These are phyloP conservation scores for Diaporthe longicolla DNA, from an alignment of 2,329 filamentous ascomycete species.

Conservation along the genomic window DNA sequence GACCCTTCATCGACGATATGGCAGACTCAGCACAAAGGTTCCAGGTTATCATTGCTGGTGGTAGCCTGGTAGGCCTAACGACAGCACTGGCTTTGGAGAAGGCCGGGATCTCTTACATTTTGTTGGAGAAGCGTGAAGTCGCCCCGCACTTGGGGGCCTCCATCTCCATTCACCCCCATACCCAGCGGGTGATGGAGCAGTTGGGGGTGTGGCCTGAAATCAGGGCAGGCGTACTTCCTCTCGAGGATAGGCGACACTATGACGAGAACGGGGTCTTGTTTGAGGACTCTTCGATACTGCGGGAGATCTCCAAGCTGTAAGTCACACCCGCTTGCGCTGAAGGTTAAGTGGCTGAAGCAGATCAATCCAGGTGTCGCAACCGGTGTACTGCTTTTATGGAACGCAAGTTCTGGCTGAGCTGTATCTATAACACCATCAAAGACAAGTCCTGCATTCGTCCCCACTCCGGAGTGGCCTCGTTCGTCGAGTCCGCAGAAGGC, in stretches of 20 bases:
- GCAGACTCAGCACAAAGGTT: slow-evolving; percentile 12
- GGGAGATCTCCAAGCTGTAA: slow-evolving; percentile 32
- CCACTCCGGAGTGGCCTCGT: slow-evolving; percentile 38
- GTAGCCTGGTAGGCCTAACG: slow-evolving; percentile 43
- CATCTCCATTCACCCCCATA: slow-evolving; percentile 35
- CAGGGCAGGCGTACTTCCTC: slow-evolving; percentile 1
- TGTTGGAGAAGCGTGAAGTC: slow-evolving; percentile 45
- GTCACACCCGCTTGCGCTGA: not conserved
- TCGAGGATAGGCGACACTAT: slow-evolving; percentile 38
- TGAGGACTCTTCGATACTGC: slow-evolving; percentile 38
- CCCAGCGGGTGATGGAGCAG: slow-evolving; percentile 41
- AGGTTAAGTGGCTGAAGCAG: slow-evolving; percentile 4
- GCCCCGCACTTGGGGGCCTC: slow-evolving; percentile 44
- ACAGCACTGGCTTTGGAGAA: slow-evolving; percentile 43
- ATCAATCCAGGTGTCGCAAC: slow-evolving; percentile 15
- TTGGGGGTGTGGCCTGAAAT: slow-evolving; percentile 39
- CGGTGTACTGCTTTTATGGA: slow-evolving; percentile 38
- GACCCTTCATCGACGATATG: not conserved
- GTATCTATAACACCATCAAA: slow-evolving; percentile 41
- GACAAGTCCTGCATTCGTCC: slow-evolving; percentile 39
- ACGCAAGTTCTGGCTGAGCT: slow-evolving; percentile 36
- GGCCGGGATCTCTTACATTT: slow-evolving; percentile 43
- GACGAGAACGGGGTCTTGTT: slow-evolving; percentile 42
- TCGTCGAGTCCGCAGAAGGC: slow-evolving; percentile 40
- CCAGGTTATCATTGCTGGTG: slow-evolving; percentile 43